Evolutionary conservation across 306 rosid species (phyloP).

Genomic region (Fragaria iinumae): DNA sequence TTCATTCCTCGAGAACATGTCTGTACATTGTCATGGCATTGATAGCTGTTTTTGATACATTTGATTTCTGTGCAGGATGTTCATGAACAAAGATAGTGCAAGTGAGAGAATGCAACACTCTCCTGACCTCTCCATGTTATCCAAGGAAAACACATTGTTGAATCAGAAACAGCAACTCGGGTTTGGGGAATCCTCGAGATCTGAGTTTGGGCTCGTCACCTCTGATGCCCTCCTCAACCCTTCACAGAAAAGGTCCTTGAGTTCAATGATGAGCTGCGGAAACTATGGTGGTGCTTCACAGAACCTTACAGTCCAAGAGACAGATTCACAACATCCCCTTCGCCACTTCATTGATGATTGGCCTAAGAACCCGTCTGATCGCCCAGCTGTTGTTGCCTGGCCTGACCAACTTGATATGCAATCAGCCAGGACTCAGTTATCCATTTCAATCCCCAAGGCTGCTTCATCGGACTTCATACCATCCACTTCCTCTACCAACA

Average conservation of each 20-base stretch:
- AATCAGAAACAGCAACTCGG: conserved; percentile 46
- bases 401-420: conserved; percentile 42
- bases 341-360: conserved; percentile 73
- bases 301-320: conserved; percentile 24
- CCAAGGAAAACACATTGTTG: conserved; percentile 41
- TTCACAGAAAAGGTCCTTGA: conserved; percentile 40
- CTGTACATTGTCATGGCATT: not conserved
- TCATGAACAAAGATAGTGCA: conserved; percentile 47
- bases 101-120: conserved; percentile 51
- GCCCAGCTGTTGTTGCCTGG: conserved; percentile 41
- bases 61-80: conserved; percentile 47
- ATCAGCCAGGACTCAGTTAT: conserved; percentile 64
- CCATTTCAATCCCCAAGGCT: conserved; percentile 60
- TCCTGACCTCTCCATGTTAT: conserved; percentile 51
- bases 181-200: conserved; percentile 52
- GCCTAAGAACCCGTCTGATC: conserved; percentile 50
- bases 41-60: not conserved
- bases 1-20: not conserved
- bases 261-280: conserved; percentile 28
- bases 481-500: conserved; percentile 49
- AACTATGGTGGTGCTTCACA: conserved; percentile 44
- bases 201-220: conserved; percentile 64
- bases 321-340: conserved; percentile 52
- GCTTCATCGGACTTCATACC: conserved; percentile 48
- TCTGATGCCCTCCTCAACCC: conserved; percentile 70